Conservation (phyloP, 768 basidiomycete species). For the Agaricus blazei region DNA sequence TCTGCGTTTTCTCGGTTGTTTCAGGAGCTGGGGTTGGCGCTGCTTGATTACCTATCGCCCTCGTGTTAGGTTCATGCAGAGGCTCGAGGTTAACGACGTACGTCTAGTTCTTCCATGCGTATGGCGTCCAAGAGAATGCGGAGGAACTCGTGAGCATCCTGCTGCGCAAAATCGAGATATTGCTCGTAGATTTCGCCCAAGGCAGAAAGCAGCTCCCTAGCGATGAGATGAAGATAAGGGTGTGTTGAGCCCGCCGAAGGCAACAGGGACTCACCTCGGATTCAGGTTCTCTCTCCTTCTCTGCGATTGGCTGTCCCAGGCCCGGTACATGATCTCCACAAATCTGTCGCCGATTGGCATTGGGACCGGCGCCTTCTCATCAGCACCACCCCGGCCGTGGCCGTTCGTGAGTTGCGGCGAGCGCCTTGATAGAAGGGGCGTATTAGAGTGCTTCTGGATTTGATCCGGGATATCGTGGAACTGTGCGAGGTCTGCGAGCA, state of each 20-base stretch:
- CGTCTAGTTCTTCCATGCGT: conserved; percentile 93
- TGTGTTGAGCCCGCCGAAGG: not conserved
- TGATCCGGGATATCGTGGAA: conserved; percentile 44
- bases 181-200: conserved; percentile 89
- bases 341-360: conserved; percentile 75
- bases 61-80: not conserved
- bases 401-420: conserved; percentile 72
- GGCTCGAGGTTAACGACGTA: conserved; percentile 26
- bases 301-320: conserved; percentile 58
- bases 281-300: conserved; percentile 50
- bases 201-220: conserved; percentile 50
- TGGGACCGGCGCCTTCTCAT: conserved; percentile 49
- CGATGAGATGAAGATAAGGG: conserved; percentile 18
- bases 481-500: conserved; percentile 52
- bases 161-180: conserved; percentile 92
- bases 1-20: conserved; percentile 33
- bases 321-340: conserved; percentile 49
- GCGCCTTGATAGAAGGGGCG: conserved; percentile 38
- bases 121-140: conserved; percentile 87
- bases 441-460: conserved; percentile 33
- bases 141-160: conserved; percentile 93
- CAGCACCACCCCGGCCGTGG: conserved; percentile 45
- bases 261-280: conserved; percentile 51
- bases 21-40: conserved; percentile 44
- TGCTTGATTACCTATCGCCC: conserved; percentile 70